These are phyloP conservation scores for Aspergillus costaricaensis DNA, from an alignment of 2,329 filamentous ascomycete species.

Conservation along the genomic window DNA sequence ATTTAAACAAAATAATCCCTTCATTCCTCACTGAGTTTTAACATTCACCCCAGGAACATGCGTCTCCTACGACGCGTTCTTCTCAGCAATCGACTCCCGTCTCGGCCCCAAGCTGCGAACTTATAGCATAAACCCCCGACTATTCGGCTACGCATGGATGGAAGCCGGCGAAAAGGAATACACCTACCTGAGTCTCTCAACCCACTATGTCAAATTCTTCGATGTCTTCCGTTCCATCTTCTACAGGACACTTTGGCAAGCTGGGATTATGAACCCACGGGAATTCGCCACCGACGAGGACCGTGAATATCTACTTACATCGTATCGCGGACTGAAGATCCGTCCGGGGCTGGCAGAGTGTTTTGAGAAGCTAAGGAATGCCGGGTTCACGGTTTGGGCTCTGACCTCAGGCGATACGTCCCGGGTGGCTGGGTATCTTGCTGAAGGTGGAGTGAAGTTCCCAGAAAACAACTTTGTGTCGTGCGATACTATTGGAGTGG, in stretches of 20 bases:
- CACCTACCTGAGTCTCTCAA: neutral
- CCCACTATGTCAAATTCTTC: neutral
- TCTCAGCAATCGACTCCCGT: neutral
- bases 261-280: neutral
- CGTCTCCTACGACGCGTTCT: neutral
- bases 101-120: neutral
- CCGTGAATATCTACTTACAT: neutral
- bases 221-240: neutral
- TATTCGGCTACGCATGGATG: neutral
- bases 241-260: neutral
- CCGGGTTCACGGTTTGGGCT: neutral
- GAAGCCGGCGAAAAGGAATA: neutral
- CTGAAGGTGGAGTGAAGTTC: neutral
- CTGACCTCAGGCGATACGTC: neutral
- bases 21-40: neutral
- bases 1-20: neutral
- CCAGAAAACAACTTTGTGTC: neutral
- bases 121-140: neutral
- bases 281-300: neutral
- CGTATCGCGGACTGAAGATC: neutral
- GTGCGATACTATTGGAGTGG: neutral
- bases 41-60: neutral
- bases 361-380: neutral
- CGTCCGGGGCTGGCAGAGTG: neutral
- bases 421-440: neutral